Evolutionary conservation across 2,329 filamentous ascomycete genomes (phyloP), one percentile per base, ranked within the genome.

Genomic region (Cladobotryum protrusum): DNA sequence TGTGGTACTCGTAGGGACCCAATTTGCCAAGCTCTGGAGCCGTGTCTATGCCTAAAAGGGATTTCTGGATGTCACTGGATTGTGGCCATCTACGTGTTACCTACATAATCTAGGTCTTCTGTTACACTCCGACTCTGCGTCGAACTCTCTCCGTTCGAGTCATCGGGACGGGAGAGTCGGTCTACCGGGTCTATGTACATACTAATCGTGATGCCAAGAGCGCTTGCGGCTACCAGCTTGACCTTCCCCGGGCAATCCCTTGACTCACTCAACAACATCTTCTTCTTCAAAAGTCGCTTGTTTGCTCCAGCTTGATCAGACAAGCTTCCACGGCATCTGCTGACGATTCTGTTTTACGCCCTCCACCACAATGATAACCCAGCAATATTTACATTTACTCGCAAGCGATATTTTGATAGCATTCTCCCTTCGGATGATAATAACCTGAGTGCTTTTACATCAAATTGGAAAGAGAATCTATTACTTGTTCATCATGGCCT

Each of bases 401-500:
- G 39, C 43, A 20, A n/a, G 24, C 42, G 33, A 46, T 35, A 39
- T 9, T 34, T 15, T 33, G 5, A 20, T 29, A 18, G 40, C 37
- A 41, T 35, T 20, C 46, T 29, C 37, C 44, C 36, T 44, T 29
- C 42, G 20, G 15, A 52, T 43, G 37, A 41, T 29, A 37, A 45
- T 34, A 48, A 29, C 36, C 20, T 20, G 32, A 33, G 24, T 24
- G n/a, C 19, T 4, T 20, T 20, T n/a, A 20, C 6, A 29, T 8
- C 24, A 29, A 29, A 29, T 29, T 9, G 24, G 24, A 29, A 29
- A 29, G 24, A 29, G 2, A 29, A 29, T 8, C 7, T 29, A 29
- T 8, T 29, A 29, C n/a, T 29, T 9, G 24, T 9, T 14, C 11
- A 29, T 17, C 17, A 95, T 93, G 88, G 92, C 93, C 52, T 96